A percentile compares a stretch with the other conserved stretches of the same genome.
These are phyloP conservation scores for Penicillium bovifimosum DNA, from an alignment of 495 filamentous ascomycete genomes.

Conservation along the genomic window DNA sequence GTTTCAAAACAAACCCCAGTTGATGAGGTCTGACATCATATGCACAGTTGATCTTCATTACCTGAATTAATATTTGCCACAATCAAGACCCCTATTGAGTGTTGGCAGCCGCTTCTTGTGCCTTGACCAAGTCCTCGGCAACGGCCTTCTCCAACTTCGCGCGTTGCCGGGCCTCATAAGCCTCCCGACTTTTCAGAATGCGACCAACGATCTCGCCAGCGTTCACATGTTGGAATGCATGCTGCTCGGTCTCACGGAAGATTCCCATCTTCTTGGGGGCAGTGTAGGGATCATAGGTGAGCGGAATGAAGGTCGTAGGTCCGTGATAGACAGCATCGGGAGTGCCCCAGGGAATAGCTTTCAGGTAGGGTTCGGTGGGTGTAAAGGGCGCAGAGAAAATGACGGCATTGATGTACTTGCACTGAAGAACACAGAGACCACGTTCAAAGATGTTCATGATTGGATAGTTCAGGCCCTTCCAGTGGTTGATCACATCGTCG, in stretches of 20 bases:
- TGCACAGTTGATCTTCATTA: slow-evolving; percentile 19
- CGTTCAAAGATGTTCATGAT: slow-evolving; percentile 99
- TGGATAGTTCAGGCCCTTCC: slow-evolving; percentile 96
- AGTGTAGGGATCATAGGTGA: slow-evolving; percentile 79
- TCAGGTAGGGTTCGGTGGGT: slow-evolving; percentile 69
- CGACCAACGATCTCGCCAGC: slow-evolving; percentile 85
- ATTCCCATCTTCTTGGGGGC: slow-evolving; percentile 74
- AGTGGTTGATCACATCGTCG: slow-evolving; percentile 87
- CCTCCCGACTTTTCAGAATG: slow-evolving; percentile 75
- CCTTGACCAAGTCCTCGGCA: slow-evolving; percentile 52
- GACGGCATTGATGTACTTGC: slow-evolving; percentile 82
- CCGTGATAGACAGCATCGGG: slow-evolving; percentile 90
- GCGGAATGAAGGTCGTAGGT: slow-evolving; percentile 83
- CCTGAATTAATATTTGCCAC: not conserved
- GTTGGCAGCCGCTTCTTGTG: slow-evolving; percentile 25
- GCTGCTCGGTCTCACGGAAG: slow-evolving; percentile 63
- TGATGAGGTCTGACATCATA: slow-evolving; percentile 12
- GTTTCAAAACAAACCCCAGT: slow-evolving; percentile 8
- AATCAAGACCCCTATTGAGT: slow-evolving; percentile 5
- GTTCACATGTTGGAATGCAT: slow-evolving; percentile 82
- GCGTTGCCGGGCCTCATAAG: slow-evolving; percentile 87
- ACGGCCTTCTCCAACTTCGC: slow-evolving; percentile 78
- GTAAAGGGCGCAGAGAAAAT: slow-evolving; percentile 86
- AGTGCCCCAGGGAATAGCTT: slow-evolving; percentile 64
- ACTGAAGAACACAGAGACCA: slow-evolving; percentile 91